Evolutionary conservation across 306 rosid genomes (phyloP), one percentile per base, ranked within the genome.

Genomic region (Sicyos edulis): DNA sequence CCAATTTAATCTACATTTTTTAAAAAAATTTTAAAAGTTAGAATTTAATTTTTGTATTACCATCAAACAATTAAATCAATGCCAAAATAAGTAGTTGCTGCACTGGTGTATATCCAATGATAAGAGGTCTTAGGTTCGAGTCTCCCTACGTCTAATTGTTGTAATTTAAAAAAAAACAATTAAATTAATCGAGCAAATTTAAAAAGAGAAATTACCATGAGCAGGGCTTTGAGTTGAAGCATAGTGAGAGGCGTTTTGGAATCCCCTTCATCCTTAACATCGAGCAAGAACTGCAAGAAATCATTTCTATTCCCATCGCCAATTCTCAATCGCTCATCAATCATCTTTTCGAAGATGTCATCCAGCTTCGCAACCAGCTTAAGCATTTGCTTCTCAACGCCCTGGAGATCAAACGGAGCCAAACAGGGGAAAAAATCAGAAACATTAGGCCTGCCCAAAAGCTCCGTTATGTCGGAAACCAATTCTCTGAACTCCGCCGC

Each of bases 321-420:
- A 52, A 57, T 26, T 61, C 72, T 51, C 62, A 10, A 0, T 14
- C 93, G 74, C 60, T 82, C 66, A 20, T 49, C 55, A 5, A 93
- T 87, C 78, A 93, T 59, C 5, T 24, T 79, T 1, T 88, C 93
- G 5, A 90, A 93, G 10, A 93, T 87, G 58, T 4, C 20, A 24
- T 93, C 96, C 3, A 92, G 80, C 16, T 75, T 76, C 4, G 4
- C 29, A 0, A n/a, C 78, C 56, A 82, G 66, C 10, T 3, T 29
- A 0, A 14, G 7, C 89, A 87, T 90, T 72, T 83, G 14, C 58
- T 76, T 86, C 65, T 4, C 74, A 37, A 90, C 74, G 13, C 96
- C 95, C 44, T 92, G 98, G 82, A 92, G 47, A 69, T 93, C 97
- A 2, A 93, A 93, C 45, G 86, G 79, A 15, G 92, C 91, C 86